Base-by-base conservation (phyloP, 2,329 filamentous ascomycete genomes). In the Aspergillus luchuensis region DNA sequence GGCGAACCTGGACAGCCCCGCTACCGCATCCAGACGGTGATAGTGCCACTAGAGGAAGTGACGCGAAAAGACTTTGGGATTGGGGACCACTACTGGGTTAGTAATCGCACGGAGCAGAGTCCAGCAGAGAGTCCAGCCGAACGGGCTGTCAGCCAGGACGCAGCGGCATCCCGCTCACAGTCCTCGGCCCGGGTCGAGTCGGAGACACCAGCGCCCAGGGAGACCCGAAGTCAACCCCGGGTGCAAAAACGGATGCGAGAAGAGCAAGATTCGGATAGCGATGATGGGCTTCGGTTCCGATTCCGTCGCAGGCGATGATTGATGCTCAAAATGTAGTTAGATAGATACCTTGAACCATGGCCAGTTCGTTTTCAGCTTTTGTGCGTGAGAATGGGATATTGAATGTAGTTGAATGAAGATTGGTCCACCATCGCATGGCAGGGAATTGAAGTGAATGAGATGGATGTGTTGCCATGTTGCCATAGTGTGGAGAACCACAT, bases 51-150 rank as follows among this genome's bases (percentile, higher is more conserved):
- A 4, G 87, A 91, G 65, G 88, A 91, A 73, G 89, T 88, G 21
- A 87, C 86, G 69, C 84, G 83, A 52, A 91, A 91, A 67, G 86
- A 87, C 39, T 90, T 89, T 69, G 90, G 90, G 2, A 84, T 92
- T 25, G 89, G 89, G 0, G 89, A 92, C 54, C 85, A 89, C 49
- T 91, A 92, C 76, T 94, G 91, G 88, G 84, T 61, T 78, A 81
- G 60, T 68, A 23, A 25, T 25, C 75, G 64, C 69, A 70, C 68
- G 13, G 70, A 72, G 38, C 61, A 61, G 17, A 62, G 57, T 36
- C 65, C 68, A 25, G 53, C 57, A 13, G 67, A 67, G 28, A 74
- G 66, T 41, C 69, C 61, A 53, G 57, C 60, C 50, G 64, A 61
- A 63, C 36, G 54, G 38, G 13, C 11, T 13, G 50, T 52, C 33